Conservation (phyloP, 1,284 basidiomycete genomes). For the Schizopora paradoxa region DNA sequence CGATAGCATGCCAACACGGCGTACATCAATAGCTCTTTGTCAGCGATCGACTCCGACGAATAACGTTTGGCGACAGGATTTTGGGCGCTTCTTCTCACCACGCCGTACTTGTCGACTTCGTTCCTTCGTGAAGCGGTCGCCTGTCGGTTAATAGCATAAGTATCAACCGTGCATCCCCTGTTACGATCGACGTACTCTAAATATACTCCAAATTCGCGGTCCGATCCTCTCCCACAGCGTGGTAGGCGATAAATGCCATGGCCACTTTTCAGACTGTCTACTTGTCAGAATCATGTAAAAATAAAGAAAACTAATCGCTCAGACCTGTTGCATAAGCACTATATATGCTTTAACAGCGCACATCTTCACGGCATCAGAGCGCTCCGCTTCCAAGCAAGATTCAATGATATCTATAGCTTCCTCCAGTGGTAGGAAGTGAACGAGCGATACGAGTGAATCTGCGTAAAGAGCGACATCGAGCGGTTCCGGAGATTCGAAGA, state of each 20-base stretch:
- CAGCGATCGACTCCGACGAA: conserved; percentile 52
- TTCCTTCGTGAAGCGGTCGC: conserved; percentile 41
- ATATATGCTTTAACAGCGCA: conserved; percentile 67
- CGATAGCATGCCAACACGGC: conserved; percentile 64
- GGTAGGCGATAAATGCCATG: conserved; percentile 45
- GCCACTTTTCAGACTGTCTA: conserved; percentile 45
- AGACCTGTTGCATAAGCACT: conserved; percentile 32
- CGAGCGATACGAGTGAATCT: conserved; percentile 68
- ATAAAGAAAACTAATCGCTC: not conserved
- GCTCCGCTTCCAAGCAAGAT: conserved; percentile 65
- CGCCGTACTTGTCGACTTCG: conserved; percentile 55
- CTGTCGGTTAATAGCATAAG: conserved; percentile 30
- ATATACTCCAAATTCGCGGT: conserved; percentile 48
- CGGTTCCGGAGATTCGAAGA: conserved; percentile 66
- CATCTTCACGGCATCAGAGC: conserved; percentile 77
- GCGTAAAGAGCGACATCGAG: conserved; percentile 78
- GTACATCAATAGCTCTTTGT: conserved; percentile 62
- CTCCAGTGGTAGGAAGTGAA: conserved; percentile 60
- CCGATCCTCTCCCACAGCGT: conserved; percentile 41
- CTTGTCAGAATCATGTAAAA: conserved; percentile 7
- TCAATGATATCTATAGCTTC: conserved; percentile 57
- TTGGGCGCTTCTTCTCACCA: conserved; percentile 44
- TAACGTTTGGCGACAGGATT: conserved; percentile 58
- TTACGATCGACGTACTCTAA: conserved; percentile 40
- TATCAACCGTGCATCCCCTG: not conserved